phyloP scores from a whole-genome alignment of 352 stramenopile genomes.

The Globisporangium uncinulatum region DNA sequence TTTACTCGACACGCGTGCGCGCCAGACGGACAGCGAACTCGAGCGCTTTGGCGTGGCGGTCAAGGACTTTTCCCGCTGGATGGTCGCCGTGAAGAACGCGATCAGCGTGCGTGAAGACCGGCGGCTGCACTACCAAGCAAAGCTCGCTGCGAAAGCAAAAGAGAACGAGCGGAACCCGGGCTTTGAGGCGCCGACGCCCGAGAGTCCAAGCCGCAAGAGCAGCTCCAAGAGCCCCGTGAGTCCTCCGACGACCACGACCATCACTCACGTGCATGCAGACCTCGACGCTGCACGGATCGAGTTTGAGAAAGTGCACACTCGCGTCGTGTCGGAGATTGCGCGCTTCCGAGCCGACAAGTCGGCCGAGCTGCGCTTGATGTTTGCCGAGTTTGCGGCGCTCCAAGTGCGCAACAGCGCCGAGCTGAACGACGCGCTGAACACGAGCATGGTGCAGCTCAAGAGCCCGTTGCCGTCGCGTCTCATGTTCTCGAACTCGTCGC shows the following conservation, averaged over 20 bases:
- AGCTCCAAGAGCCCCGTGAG: slow-evolving; percentile 10
- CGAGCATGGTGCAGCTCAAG: slow-evolving; percentile 39
- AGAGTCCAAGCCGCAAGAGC: slow-evolving; percentile 6
- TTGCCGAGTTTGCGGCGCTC: slow-evolving; percentile 60
- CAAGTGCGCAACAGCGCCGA: slow-evolving; percentile 47
- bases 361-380: slow-evolving; percentile 63
- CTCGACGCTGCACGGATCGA: slow-evolving; percentile 64
- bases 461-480: slow-evolving; percentile 31
- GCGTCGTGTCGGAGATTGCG: slow-evolving; percentile 69
- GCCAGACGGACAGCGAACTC: slow-evolving; percentile 70
- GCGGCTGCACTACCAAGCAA: slow-evolving; percentile 70
- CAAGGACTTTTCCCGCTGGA: slow-evolving; percentile 71
- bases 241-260: neutral
- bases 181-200: slow-evolving; percentile 21
- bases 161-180: slow-evolving; percentile 21
- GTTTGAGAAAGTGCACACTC: slow-evolving; percentile 67
- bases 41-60: slow-evolving; percentile 52
- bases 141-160: slow-evolving; percentile 42
- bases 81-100: slow-evolving; percentile 62
- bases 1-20: slow-evolving; percentile 67
- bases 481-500: slow-evolving; percentile 29
- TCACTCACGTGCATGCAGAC: slow-evolving; percentile 32
- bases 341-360: slow-evolving; percentile 74
- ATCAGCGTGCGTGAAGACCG: slow-evolving; percentile 76
- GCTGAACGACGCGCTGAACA: slow-evolving; percentile 38